phyloP scores from a whole-genome alignment of 495 filamentous ascomycete genomes.

The Hypoxylon subgilvum region DNA sequence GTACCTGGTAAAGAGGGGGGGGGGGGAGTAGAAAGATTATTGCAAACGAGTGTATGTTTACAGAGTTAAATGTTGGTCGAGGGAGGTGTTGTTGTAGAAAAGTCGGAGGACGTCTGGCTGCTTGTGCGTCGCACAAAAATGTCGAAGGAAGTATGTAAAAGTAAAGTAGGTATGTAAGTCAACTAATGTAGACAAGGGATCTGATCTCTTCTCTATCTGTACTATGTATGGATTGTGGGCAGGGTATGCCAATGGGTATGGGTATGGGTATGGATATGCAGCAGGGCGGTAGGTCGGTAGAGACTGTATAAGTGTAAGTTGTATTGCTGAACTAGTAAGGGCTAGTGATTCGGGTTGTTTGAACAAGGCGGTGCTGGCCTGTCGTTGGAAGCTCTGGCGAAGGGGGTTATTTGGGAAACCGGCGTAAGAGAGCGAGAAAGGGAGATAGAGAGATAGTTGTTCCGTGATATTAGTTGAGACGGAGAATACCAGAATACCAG shows the following conservation, averaged over 20 bases:
- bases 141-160: conserved; percentile 24
- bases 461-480: too few relatives aligned
- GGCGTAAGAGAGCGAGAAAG: background rate
- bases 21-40: conserved; percentile 10
- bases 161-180: conserved; percentile 9
- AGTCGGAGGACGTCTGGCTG: conserved; percentile 21
- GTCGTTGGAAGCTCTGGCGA: conserved; percentile 1
- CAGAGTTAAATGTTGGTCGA: background rate
- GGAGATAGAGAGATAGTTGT: conserved; percentile 7
- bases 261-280: too few relatives aligned
- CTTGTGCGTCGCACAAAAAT: conserved; percentile 27
- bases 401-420: background rate
- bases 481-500: too few relatives aligned
- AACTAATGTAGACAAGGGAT: conserved; percentile 25
- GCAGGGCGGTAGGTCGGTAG: conserved; percentile 30
- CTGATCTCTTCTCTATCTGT: too few relatives aligned
- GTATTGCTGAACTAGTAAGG: conserved; percentile 24
- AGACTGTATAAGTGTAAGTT: conserved; percentile 21
- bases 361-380: conserved; percentile 11
- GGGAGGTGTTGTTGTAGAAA: conserved; percentile 33
- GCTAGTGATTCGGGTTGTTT: conserved; percentile 4
- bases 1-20: background rate
- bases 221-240: conserved; percentile 15
- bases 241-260: too few relatives aligned
- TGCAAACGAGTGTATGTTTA: conserved; percentile 32